Conservation (phyloP, 345 rosid genomes). For the Bretschneidera sinensis region DNA sequence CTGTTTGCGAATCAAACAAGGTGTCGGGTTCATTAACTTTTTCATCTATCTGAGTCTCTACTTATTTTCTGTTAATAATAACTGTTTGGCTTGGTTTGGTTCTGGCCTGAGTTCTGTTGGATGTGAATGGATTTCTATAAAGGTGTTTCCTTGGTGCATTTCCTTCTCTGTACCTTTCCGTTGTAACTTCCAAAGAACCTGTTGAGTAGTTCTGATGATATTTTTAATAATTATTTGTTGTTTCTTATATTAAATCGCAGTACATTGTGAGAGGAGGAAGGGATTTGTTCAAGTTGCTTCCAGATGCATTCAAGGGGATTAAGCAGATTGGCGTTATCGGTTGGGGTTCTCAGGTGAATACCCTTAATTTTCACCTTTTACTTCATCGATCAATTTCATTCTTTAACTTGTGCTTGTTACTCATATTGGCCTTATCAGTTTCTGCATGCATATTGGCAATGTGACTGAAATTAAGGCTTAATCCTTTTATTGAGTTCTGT, state of each 20-base stretch:
- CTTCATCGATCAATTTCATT: neutral
- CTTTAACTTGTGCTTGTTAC: neutral
- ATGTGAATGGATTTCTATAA: too few relatives aligned
- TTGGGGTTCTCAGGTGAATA: constrained; percentile 85
- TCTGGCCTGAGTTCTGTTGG: too few relatives aligned
- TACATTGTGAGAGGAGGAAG: constrained; percentile 97
- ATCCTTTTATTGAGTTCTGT: neutral
- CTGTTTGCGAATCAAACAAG: too few relatives aligned
- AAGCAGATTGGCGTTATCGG: constrained; percentile 94
- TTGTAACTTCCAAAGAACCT: too few relatives aligned
- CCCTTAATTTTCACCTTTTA: neutral
- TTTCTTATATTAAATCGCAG: constrained; percentile 21
- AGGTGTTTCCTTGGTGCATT: too few relatives aligned
- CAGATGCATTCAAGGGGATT: constrained; percentile 81
- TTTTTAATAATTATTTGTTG: too few relatives aligned
- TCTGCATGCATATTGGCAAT: neutral
- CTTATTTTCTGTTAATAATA: neutral
- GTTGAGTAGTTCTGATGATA: too few relatives aligned
- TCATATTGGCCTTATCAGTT: neutral
- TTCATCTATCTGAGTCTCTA: too few relatives aligned
- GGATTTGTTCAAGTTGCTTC: constrained; percentile 74
- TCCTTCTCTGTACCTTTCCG: too few relatives aligned
- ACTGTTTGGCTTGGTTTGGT: neutral
- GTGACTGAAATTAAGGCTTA: neutral
- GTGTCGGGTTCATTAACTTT: too few relatives aligned